Conservation (phyloP, 2,329 filamentous ascomycete genomes). For the Penicillium corylophilum region DNA sequence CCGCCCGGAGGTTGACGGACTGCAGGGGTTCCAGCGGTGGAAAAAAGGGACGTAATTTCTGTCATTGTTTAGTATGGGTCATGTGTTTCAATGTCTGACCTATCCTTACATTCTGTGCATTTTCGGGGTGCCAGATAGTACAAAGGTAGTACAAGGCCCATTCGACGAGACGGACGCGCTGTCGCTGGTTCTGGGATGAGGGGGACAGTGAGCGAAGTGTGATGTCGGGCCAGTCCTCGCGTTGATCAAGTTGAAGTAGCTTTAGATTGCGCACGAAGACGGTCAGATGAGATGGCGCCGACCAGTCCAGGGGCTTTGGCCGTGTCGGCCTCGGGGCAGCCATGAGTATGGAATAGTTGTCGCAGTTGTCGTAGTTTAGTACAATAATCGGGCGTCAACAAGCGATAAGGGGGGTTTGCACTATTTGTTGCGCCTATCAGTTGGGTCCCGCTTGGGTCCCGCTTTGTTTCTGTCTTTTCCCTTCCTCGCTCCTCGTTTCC, state of each 20-base stretch:
- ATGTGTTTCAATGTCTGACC: background rate
- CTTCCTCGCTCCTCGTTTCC: slow-evolving; percentile 4
- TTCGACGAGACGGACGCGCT: slow-evolving; percentile 77
- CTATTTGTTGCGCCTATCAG: slow-evolving; percentile 22
- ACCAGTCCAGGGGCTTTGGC: slow-evolving; percentile 36
- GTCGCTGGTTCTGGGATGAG: slow-evolving; percentile 72
- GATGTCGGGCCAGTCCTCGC: slow-evolving; percentile 77
- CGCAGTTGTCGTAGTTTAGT: slow-evolving; percentile 12
- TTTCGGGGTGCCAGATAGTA: slow-evolving; percentile 74
- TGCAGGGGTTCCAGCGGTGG: slow-evolving; percentile 87
- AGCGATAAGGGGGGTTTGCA: slow-evolving; percentile 25
- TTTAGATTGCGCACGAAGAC: slow-evolving; percentile 82
- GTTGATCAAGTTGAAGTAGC: slow-evolving; percentile 74
- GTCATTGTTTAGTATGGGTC: slow-evolving; percentile 7
- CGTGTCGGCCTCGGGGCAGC: slow-evolving; percentile 32
- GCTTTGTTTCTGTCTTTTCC: slow-evolving; percentile 1
- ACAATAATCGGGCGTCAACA: slow-evolving; percentile 24
- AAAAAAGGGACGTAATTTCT: slow-evolving; percentile 90
- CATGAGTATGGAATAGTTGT: slow-evolving; percentile 25
- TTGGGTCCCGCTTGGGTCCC: background rate
- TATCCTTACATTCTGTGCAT: slow-evolving; percentile 64
- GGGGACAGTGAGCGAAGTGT: slow-evolving; percentile 69
- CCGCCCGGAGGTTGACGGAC: slow-evolving; percentile 83
- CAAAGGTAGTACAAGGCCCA: slow-evolving; percentile 92
- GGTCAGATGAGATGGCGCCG: slow-evolving; percentile 53